Conservation (phyloP, 306 rosid genomes). For the Nissolia schottii region DNA sequence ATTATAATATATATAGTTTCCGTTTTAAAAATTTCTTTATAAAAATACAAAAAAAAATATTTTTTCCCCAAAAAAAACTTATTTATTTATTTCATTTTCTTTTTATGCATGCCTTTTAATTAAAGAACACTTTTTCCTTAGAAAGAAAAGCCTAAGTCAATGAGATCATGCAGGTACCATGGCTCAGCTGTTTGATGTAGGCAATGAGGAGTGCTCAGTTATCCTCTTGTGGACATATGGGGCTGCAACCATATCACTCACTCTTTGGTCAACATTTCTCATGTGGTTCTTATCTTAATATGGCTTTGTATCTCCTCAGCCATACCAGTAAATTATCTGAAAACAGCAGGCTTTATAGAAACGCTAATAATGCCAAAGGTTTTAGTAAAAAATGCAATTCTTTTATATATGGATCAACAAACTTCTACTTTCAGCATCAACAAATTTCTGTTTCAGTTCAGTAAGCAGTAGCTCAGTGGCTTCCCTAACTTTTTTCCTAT, state of each 20-base stretch:
- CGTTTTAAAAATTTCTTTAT: no score
- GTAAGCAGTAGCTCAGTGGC: slow-evolving; percentile 51
- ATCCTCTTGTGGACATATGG: slow-evolving; percentile 71
- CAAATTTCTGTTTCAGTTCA: slow-evolving; percentile 40
- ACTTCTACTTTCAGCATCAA: slow-evolving; percentile 35
- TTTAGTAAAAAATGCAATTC: slow-evolving; percentile 9
- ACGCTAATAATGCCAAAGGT: no score
- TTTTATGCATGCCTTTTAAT: no score
- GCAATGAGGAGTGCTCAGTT: slow-evolving; percentile 76
- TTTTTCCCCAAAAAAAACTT: no score
- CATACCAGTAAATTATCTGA: no score
- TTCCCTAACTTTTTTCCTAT: slow-evolving; percentile 61
- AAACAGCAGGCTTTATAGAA: no score
- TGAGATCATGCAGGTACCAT: slow-evolving; percentile 54
- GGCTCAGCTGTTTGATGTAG: slow-evolving; percentile 77
- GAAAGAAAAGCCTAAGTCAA: neutral
- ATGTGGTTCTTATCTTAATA: slow-evolving; percentile 46
- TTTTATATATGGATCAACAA: neutral
- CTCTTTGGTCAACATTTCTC: slow-evolving; percentile 60
- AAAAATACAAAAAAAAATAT: no score
- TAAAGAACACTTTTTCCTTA: no score
- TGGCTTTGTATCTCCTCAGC: neutral
- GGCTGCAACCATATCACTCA: slow-evolving; percentile 51
- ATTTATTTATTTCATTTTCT: no score
- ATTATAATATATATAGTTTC: neutral